Evolutionary conservation across 192 early-diverging fungal genomes (phyloP).

Genomic region (Coemansia sp.): DNA sequence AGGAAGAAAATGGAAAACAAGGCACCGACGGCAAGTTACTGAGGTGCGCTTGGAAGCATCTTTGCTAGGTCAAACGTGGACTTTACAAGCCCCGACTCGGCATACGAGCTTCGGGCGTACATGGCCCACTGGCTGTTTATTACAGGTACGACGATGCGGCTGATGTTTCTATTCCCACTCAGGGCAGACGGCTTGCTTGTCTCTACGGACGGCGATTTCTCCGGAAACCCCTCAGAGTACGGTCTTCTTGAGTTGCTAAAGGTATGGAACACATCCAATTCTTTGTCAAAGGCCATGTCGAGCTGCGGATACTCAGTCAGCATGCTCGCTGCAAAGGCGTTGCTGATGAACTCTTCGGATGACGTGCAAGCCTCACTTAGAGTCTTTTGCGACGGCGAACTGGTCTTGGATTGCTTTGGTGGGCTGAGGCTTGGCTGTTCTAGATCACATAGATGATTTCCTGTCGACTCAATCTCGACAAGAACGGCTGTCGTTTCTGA

Average conservation of each 20-base stretch:
- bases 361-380: constrained; percentile 8
- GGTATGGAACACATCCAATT: constrained; percentile 17
- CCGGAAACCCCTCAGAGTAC: constrained; percentile 31
- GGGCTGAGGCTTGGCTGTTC: constrained; percentile 4
- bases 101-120: constrained; percentile 47
- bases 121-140: constrained; percentile 28
- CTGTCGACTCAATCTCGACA: background rate
- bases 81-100: constrained; percentile 42
- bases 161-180: constrained; percentile 1
- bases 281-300: constrained; percentile 2
- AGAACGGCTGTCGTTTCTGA: constrained; percentile 24
- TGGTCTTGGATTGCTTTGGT: constrained; percentile 9
- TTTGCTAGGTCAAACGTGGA: constrained; percentile 51
- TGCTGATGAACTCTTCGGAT: background rate
- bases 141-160: background rate
- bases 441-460: background rate
- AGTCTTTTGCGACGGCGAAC: constrained; percentile 34
- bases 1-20: too few species aligned
- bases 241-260: constrained; percentile 18
- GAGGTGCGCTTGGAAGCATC: constrained; percentile 41
- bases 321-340: constrained; percentile 3
- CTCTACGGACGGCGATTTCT: constrained; percentile 6
- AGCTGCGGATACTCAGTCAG: constrained; percentile 12
- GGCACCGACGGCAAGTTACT: constrained; percentile 4
- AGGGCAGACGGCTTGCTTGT: background rate